Base-by-base conservation (phyloP, 2,329 filamentous ascomycete species). In the Xylariaceae sp. region DNA sequence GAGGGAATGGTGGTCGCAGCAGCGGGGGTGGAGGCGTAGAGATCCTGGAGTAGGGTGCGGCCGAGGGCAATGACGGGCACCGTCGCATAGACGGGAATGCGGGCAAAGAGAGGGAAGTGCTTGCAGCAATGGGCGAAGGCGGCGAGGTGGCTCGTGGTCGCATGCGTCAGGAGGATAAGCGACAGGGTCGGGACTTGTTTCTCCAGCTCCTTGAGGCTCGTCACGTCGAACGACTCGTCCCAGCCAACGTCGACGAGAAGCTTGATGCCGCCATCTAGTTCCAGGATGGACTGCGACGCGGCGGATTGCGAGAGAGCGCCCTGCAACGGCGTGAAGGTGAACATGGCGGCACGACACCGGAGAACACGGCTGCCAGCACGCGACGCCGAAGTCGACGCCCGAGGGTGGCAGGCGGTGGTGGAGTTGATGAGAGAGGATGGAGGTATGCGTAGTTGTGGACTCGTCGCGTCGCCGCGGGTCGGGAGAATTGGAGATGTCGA, bases 121-220 rank as follows among this genome's bases (percentile, higher is more conserved):
- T 94, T 94, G 78, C 92, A 96, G 67, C 89, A 95, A 59, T 96
- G 89, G 27, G 86, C 89, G 58, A 86, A 95, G 38, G 92, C 92
- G 46, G 86, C 90, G 36, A 98, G 75, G 63, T 98, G 92, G 32
- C 86, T 79, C 32, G 86, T 75, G 1, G 90, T 98, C 42, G 92
- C 85, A 59, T 98, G 92, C 1, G 92, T 98, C 46, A 98, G 74
- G 25, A 98, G 83, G 51, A 98, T 82, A 48, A 98, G 72, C 3
- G 92, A 96, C 27, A 98, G 72, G 0, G 90, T 94, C 15, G 90
- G 85, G 8, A 93, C 77, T 67, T 93, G 85, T 83, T 87, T 92
- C 63, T 96, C 90, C 40, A 98, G 75, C 61, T 92, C 85, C 50
- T 79, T 79, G 33, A 98, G 75, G 67, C 86, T 83, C 42, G 75